These are phyloP conservation scores for Tilletia caries DNA, from an alignment of 1,284 basidiomycete genomes.

Conservation along the genomic window DNA sequence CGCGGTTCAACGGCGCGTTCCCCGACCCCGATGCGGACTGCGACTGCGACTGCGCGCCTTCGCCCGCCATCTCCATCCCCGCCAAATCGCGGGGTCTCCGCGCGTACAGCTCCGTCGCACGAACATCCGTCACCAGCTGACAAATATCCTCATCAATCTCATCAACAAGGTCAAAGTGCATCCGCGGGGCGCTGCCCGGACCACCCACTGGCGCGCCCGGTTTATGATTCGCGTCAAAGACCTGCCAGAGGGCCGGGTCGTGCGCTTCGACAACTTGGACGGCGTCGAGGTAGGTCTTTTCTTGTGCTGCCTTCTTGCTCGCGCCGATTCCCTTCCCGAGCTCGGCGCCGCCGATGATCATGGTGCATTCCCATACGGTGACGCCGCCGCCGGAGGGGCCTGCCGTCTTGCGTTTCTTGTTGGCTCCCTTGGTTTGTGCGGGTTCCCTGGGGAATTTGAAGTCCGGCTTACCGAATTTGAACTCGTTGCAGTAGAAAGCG, in stretches of 20 bases:
- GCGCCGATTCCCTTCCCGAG: conserved; percentile 73
- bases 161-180: conserved; percentile 69
- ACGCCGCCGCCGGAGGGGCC: conserved; percentile 18
- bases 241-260: conserved; percentile 74
- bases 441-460: conserved; percentile 52
- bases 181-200: conserved; percentile 65
- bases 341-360: conserved; percentile 73
- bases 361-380: conserved; percentile 70
- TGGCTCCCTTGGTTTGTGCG: background rate
- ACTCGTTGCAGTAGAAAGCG: conserved; percentile 87
- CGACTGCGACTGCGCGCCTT: conserved; percentile 15
- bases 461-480: conserved; percentile 76
- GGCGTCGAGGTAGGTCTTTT: conserved; percentile 80
- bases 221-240: conserved; percentile 59
- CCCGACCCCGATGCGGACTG: background rate
- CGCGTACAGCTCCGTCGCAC: conserved; percentile 53
- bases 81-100: conserved; percentile 39
- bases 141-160: conserved; percentile 70
- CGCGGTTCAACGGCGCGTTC: conserved; percentile 32
- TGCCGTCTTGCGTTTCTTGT: conserved; percentile 57
- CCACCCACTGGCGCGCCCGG: conserved; percentile 43
- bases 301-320: conserved; percentile 73
- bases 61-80: conserved; percentile 26
- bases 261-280: conserved; percentile 78
- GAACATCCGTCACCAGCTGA: conserved; percentile 66